phyloP scores from a whole-genome alignment of 1,284 basidiomycete genomes.

The Sanghuangporus baumii region DNA sequence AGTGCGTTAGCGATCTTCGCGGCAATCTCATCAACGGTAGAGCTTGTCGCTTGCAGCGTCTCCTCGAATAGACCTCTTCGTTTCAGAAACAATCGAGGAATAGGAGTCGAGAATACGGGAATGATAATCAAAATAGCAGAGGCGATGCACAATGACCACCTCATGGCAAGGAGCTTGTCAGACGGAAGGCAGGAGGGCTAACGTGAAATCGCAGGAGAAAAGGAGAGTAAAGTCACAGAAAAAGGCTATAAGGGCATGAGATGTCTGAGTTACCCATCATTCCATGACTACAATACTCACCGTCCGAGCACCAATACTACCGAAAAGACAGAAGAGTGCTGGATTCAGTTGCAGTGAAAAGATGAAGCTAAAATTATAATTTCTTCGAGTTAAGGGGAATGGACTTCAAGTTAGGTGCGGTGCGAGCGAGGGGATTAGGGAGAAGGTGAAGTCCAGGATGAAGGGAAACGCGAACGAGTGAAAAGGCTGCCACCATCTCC shows the following conservation, averaged over 20 bases:
- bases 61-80: constrained; percentile 16
- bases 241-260: background rate
- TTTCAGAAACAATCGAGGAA: constrained; percentile 14
- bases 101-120: constrained; percentile 17
- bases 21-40: constrained; percentile 13
- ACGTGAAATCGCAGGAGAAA: background rate
- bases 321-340: background rate
- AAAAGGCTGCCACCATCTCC: background rate
- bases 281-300: background rate
- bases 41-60: constrained; percentile 12
- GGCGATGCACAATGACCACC: constrained; percentile 15
- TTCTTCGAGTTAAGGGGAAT: too few species aligned
- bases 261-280: background rate
- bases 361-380: too few species aligned
- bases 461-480: background rate
- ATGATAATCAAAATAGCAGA: constrained; percentile 17
- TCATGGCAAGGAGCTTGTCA: constrained; percentile 2
- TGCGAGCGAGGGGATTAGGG: background rate
- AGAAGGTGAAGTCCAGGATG: background rate
- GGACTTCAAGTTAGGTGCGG: too few species aligned
- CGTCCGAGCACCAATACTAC: constrained; percentile 1
- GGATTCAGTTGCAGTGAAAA: too few species aligned
- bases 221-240: background rate
- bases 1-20: constrained; percentile 16
- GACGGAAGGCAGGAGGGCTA: background rate